These are phyloP conservation scores for Aquilaria yunnanensis DNA, from an alignment of 345 rosid genomes.

Conservation along the genomic window DNA sequence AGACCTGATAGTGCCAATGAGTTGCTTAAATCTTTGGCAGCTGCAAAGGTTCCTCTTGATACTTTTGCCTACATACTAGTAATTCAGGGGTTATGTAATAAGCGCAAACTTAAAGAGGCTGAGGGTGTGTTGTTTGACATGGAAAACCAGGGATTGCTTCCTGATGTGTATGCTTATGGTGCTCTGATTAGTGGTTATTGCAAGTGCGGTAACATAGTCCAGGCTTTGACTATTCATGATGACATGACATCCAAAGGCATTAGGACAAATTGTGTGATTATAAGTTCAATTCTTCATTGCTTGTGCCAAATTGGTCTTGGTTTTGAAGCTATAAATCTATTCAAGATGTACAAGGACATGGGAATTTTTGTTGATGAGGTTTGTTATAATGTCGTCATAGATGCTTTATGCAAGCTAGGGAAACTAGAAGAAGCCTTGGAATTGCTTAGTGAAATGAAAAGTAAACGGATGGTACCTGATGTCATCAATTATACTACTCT, in stretches of 20 bases:
- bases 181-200: conserved; percentile 44
- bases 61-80: conserved; percentile 34
- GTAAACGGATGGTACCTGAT: conserved; percentile 47
- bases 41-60: conserved; percentile 26
- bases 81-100: conserved; percentile 52
- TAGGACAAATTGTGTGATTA: conserved; percentile 48
- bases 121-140: conserved; percentile 35
- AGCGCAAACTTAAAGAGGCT: conserved; percentile 55
- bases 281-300: conserved; percentile 52
- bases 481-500: conserved; percentile 64
- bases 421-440: conserved; percentile 50
- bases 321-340: conserved; percentile 35
- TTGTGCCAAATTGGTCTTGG: conserved; percentile 34
- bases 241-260: conserved; percentile 46
- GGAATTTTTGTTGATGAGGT: conserved; percentile 57
- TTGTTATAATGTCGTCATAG: conserved; percentile 45
- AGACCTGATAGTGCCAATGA: conserved; percentile 35
- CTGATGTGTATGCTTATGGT: conserved; percentile 34
- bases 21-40: conserved; percentile 22
- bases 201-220: conserved; percentile 29
- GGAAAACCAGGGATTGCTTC: conserved; percentile 40
- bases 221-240: conserved; percentile 39
- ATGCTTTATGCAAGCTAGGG: conserved; percentile 52
- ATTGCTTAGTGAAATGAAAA: conserved; percentile 50
- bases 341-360: conserved; percentile 26